These are phyloP conservation scores for Xylaria acuta DNA, from an alignment of 495 filamentous ascomycete species.

Conservation along the genomic window DNA sequence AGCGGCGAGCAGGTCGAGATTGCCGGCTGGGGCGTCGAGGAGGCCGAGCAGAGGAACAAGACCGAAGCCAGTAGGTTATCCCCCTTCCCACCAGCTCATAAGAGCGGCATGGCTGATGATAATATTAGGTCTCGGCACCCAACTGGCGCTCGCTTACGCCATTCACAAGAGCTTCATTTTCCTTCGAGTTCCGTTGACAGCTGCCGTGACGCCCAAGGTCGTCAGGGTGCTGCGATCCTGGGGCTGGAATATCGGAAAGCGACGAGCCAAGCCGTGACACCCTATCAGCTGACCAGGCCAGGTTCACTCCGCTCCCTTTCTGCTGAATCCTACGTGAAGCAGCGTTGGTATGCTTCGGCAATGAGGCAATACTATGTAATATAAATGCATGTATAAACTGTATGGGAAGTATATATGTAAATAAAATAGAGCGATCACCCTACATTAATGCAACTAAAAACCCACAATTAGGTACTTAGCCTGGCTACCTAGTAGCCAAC, in stretches of 20 bases:
- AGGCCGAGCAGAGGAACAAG: constrained; percentile 55
- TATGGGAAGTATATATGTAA: background rate
- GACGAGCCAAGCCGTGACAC: constrained; percentile 37
- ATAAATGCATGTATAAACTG: constrained; percentile 18
- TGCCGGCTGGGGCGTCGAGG: constrained; percentile 59
- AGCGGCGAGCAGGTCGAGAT: constrained; percentile 47
- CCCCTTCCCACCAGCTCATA: constrained; percentile 10
- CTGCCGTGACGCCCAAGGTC: constrained; percentile 87
- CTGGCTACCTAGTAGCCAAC: background rate
- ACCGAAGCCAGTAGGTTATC: constrained; percentile 60
- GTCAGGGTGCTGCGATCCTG: constrained; percentile 83
- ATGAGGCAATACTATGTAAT: constrained; percentile 4
- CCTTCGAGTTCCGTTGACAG: constrained; percentile 86
- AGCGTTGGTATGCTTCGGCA: background rate
- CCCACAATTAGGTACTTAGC: background rate
- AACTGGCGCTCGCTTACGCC: constrained; percentile 92
- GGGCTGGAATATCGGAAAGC: constrained; percentile 71
- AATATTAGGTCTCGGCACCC: constrained; percentile 65
- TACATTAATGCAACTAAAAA: background rate
- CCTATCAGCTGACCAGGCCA: background rate
- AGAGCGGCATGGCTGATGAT: constrained; percentile 26
- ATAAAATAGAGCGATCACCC: constrained; percentile 24
- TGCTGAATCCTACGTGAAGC: background rate
- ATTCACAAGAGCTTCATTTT: constrained; percentile 99
- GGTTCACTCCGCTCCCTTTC: constrained; percentile 5